These are phyloP conservation scores for Maudiozyma pseudohumilis DNA, from an alignment of 805 yeast species.

Conservation along the genomic window DNA sequence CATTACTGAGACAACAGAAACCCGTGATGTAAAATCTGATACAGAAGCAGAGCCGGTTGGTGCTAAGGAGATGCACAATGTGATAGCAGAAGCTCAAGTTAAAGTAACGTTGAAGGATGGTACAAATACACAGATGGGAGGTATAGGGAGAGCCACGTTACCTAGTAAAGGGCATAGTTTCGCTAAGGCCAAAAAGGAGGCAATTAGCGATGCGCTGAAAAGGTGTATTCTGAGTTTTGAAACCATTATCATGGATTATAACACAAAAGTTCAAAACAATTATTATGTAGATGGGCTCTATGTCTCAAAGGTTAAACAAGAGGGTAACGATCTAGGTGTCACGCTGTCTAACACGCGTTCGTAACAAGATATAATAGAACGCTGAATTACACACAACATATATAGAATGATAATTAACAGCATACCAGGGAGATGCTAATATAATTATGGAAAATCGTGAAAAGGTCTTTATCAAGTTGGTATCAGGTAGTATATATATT, in stretches of 20 bases:
- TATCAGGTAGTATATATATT: too few relatives aligned
- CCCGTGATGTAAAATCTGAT: not conserved
- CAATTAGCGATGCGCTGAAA: constrained; percentile 76
- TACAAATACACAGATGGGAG: constrained; percentile 67
- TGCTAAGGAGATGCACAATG: constrained; percentile 13
- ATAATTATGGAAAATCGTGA: too few relatives aligned
- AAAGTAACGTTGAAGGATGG: constrained; percentile 73
- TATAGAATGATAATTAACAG: too few relatives aligned
- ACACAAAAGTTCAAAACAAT: constrained; percentile 25
- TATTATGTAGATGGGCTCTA: constrained; percentile 30
- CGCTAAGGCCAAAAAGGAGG: constrained; percentile 75
- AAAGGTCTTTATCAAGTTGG: too few relatives aligned
- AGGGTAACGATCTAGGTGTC: not conserved
- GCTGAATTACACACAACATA: too few relatives aligned
- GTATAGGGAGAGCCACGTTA: constrained; percentile 60
- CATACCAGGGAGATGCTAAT: too few relatives aligned
- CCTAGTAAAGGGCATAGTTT: constrained; percentile 58
- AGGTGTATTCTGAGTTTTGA: constrained; percentile 75
- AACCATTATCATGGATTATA: constrained; percentile 38
- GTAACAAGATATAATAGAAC: too few relatives aligned
- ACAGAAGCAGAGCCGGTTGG: constrained; percentile 3
- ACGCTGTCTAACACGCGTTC: not conserved
- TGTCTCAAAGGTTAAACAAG: constrained; percentile 8
- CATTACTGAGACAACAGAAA: not conserved
- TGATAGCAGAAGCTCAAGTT: constrained; percentile 36